Conservation (phyloP, 257 asterid species). For the Nicotiana sylvestris region DNA sequence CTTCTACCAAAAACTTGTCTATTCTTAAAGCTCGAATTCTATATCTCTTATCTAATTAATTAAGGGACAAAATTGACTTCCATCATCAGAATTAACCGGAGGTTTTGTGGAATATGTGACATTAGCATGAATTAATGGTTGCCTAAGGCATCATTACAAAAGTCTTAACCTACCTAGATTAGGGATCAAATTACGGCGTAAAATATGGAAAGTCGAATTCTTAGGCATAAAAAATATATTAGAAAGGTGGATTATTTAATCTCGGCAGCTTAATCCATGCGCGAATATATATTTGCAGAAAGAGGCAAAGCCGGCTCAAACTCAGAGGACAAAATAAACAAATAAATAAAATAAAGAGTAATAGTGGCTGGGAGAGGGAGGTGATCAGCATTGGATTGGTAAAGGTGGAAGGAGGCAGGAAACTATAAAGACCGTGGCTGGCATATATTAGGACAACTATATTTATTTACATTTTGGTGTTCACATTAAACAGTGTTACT, state of each 20-base stretch:
- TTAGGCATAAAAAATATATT: not conserved
- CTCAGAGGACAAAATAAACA: constrained; percentile 1
- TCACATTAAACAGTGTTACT: too few species aligned
- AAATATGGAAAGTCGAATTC: constrained; percentile 38
- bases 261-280: not conserved
- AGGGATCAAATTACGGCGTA: constrained; percentile 41
- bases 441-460: too few species aligned
- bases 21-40: too few species aligned
- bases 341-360: too few species aligned
- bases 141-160: not conserved
- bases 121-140: not conserved
- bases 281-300: not conserved
- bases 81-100: not conserved
- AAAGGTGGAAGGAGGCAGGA: constrained; percentile 42
- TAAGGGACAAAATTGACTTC: not conserved
- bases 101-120: not conserved
- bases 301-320: not conserved
- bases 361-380: not conserved
- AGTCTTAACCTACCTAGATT: constrained; percentile 15
- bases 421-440: too few species aligned
- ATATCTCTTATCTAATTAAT: too few species aligned
- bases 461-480: too few species aligned
- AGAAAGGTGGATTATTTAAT: not conserved
- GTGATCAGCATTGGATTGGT: constrained; percentile 5
- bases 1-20: too few species aligned